A percentile compares a stretch with the other conserved stretches of the same genome.
Conservation (phyloP, 2,329 filamentous ascomycete genomes). For the Ophioceras dolichostomum region DNA sequence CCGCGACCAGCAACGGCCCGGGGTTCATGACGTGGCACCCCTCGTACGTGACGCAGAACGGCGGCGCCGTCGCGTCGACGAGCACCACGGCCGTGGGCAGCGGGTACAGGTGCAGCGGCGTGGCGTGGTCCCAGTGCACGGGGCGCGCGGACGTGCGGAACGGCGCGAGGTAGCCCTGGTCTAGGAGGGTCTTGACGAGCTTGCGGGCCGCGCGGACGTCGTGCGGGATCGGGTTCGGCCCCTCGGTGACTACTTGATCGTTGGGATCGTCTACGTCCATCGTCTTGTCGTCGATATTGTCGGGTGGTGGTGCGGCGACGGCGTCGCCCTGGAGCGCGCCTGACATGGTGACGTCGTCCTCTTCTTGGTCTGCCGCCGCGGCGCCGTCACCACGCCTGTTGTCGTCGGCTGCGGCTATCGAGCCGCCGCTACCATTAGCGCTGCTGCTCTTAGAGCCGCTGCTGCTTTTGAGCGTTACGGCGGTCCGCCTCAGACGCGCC, state of each 20-base stretch:
- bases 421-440: too few species aligned
- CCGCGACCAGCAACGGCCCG: slow-evolving; percentile 59
- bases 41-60: slow-evolving; percentile 85
- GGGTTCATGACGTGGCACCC: slow-evolving; percentile 96
- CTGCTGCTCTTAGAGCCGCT: slow-evolving; percentile 13
- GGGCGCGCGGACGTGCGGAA: slow-evolving; percentile 73
- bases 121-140: slow-evolving; percentile 79
- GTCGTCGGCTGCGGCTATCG: slow-evolving; percentile 6
- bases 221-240: slow-evolving; percentile 21
- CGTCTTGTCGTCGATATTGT: too few species aligned
- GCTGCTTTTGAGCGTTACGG: slow-evolving; percentile 53
- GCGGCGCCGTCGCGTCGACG: slow-evolving; percentile 67
- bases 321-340: slow-evolving; percentile 29
- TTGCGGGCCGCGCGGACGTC: slow-evolving; percentile 53
- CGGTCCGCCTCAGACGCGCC: slow-evolving; percentile 62
- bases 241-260: background rate
- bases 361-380: slow-evolving; percentile 8
- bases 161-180: slow-evolving; percentile 79
- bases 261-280: slow-evolving; percentile 3
- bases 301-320: slow-evolving; percentile 6
- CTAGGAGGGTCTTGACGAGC: slow-evolving; percentile 81
- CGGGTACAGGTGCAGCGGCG: slow-evolving; percentile 71
- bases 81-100: slow-evolving; percentile 75
- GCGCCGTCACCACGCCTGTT: slow-evolving; percentile 16
- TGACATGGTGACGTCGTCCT: slow-evolving; percentile 12